Conservation (phyloP, 345 rosid species). For the Carallia pectinifolia region DNA sequence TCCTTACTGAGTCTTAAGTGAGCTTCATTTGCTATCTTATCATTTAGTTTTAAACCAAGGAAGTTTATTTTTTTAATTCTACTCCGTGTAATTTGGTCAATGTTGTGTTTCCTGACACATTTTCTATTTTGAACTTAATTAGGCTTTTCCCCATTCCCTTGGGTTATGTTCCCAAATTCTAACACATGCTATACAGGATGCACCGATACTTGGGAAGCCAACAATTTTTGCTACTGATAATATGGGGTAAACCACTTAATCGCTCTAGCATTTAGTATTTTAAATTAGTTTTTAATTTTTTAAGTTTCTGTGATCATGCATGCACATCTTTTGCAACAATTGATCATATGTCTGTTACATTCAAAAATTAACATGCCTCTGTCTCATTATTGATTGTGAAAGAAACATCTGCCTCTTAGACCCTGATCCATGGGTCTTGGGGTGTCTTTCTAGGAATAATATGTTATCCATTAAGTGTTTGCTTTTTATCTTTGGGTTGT, state of each 20-base stretch:
- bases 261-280: slow-evolving; percentile 7
- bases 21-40: background rate
- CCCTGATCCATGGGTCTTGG: too few relatives aligned
- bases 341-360: background rate
- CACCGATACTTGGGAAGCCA: slow-evolving; percentile 88
- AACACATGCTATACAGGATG: slow-evolving; percentile 55
- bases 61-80: too few relatives aligned
- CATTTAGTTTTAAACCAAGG: too few relatives aligned
- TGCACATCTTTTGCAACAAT: background rate
- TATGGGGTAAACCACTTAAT: slow-evolving; percentile 54
- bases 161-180: background rate
- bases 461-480: too few relatives aligned
- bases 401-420: too few relatives aligned
- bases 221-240: slow-evolving; percentile 49
- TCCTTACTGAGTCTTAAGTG: background rate
- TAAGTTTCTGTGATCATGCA: background rate
- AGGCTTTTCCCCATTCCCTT: background rate
- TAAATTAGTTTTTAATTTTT: background rate
- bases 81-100: too few relatives aligned
- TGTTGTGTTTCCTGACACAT: too few relatives aligned
- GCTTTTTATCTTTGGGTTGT: too few relatives aligned
- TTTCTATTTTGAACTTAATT: background rate
- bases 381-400: too few relatives aligned
- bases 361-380: background rate
- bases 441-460: too few relatives aligned